phyloP scores from a whole-genome alignment of 1,284 basidiomycete genomes.

The Dichomitus squalens region DNA sequence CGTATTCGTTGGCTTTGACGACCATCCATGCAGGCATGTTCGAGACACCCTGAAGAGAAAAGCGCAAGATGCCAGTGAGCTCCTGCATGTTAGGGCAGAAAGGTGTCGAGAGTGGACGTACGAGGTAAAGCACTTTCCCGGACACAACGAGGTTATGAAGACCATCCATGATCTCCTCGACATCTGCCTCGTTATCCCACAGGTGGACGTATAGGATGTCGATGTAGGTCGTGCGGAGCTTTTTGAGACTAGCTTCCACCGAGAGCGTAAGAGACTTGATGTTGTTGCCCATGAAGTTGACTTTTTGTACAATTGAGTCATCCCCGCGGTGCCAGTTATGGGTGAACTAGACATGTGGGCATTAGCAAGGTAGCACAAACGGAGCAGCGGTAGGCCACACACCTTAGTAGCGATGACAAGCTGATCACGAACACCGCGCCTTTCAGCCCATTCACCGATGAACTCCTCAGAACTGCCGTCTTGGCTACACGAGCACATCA shows the following conservation, averaged over 20 bases:
- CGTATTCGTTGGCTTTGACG: slow-evolving; percentile 51
- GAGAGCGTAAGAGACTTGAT: slow-evolving; percentile 45
- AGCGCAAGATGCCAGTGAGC: background rate
- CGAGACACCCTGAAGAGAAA: slow-evolving; percentile 27
- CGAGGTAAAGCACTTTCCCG: slow-evolving; percentile 43
- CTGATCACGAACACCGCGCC: slow-evolving; percentile 42
- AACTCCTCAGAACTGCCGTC: slow-evolving; percentile 35
- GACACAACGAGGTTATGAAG: slow-evolving; percentile 37
- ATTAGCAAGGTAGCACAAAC: background rate
- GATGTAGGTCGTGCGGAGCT: slow-evolving; percentile 57
- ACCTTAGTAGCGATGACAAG: slow-evolving; percentile 50
- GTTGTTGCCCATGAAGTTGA: slow-evolving; percentile 49
- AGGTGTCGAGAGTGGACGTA: slow-evolving; percentile 14
- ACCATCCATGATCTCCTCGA: slow-evolving; percentile 56
- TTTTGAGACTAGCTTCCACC: slow-evolving; percentile 49
- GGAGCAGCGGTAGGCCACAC: background rate
- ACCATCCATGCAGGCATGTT: slow-evolving; percentile 60
- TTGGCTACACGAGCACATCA: slow-evolving; percentile 16
- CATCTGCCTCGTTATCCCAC: slow-evolving; percentile 53
- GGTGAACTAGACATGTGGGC: slow-evolving; percentile 30
- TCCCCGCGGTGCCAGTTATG: slow-evolving; percentile 33
- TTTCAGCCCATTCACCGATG: slow-evolving; percentile 48
- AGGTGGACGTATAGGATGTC: slow-evolving; percentile 42
- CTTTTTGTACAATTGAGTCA: slow-evolving; percentile 34
- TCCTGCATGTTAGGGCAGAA: too few relatives aligned